phyloP scores from a whole-genome alignment of 768 basidiomycete genomes.

The Tubosaeta sp. region DNA sequence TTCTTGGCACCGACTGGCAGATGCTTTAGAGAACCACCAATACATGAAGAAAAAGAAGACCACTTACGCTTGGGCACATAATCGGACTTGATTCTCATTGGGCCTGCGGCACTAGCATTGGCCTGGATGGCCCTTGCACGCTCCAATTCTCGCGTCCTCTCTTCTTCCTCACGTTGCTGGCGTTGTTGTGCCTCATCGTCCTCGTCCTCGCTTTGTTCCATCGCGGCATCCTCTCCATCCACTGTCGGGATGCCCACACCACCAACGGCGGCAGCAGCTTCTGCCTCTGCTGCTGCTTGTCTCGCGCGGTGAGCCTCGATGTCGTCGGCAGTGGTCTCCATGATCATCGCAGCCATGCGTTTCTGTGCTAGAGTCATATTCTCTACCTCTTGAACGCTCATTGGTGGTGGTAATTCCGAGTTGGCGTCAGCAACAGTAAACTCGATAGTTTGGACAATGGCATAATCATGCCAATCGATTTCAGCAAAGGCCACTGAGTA shows the following conservation, averaged over 20 bases:
- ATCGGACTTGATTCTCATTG: constrained; percentile 94
- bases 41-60: neutral
- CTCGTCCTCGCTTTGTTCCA: constrained; percentile 83
- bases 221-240: constrained; percentile 57
- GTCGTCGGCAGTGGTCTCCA: constrained; percentile 89
- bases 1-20: constrained; percentile 61
- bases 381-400: constrained; percentile 91
- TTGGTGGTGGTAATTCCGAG: constrained; percentile 92
- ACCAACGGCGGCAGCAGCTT: constrained; percentile 77
- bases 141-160: constrained; percentile 64
- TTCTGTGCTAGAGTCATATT: constrained; percentile 97
- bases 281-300: constrained; percentile 82
- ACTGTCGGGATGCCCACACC: constrained; percentile 43
- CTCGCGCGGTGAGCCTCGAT: constrained; percentile 76
- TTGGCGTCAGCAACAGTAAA: constrained; percentile 91
- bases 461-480: constrained; percentile 99
- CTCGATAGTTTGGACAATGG: constrained; percentile 96
- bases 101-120: constrained; percentile 68
- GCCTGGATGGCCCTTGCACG: constrained; percentile 79
- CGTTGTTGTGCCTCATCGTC: constrained; percentile 62
- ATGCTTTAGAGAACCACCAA: constrained; percentile 5
- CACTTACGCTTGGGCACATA: constrained; percentile 91
- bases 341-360: constrained; percentile 96
- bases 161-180: constrained; percentile 64
- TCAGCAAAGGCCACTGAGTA: constrained; percentile 82